Base-by-base conservation (phyloP, 2,329 filamentous ascomycete genomes). In the Didymella pomorum region DNA sequence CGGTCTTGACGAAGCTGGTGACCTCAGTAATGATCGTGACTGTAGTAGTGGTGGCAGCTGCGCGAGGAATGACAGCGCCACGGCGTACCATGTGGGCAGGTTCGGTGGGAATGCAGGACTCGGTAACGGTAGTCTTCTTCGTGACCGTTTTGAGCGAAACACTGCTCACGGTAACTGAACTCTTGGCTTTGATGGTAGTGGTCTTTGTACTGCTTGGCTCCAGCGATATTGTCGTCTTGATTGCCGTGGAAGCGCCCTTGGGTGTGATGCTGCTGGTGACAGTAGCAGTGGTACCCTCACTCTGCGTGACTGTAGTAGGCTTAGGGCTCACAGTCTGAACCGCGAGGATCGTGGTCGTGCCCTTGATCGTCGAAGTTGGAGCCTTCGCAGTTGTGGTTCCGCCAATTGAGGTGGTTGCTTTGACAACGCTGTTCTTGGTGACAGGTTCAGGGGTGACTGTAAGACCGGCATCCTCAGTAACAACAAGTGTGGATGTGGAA, bases 51-150 rank as follows among this genome's bases (percentile, higher is more conserved):
- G 52, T 52, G 16, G 50, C 56, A 20, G 39, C 52, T 11, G 62
- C 62, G 20, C 62, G 64, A 21, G 64, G 60, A 16, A 66, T 48
- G 16, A 66, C 23, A 18, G 62, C 64, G 11, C 64, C 64, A 11
- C 64, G 62, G 31, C 64, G 62, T 12, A 64, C 42, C 45, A 66
- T 53, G 12, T 29, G 56, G 18, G 56, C 55, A 29, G 52, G 61
- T 31, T 52, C 55, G 31, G 71, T 73, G 12, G 73, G 71, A 11
- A 71, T 66, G 52, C 71, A 72, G 12, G 66, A 61, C 10, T 56
- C 51, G 6, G 68, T 72, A 16, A 63, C 65, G 2, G 70, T 74
- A 0, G 69, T 67, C 44, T 68, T 69, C 64, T 73, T 75, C 1
- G 69, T 74, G 2, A 64, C 64, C 5, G 63, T 71, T 48, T 73